phyloP scores from a whole-genome alignment of 345 rosid species.

The Salix caprea region DNA sequence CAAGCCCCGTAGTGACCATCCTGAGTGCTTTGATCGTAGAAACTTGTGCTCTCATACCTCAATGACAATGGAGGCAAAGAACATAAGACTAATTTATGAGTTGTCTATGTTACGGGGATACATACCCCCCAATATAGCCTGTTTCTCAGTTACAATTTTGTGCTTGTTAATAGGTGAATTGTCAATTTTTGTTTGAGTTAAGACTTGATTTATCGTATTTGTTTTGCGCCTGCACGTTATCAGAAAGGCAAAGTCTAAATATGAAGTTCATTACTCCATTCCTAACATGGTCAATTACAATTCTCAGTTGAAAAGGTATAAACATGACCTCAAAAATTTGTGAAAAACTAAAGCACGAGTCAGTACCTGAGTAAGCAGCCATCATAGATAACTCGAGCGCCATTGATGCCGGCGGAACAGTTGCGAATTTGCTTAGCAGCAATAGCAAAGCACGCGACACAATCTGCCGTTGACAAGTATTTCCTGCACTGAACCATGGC shows the following conservation, averaged over 20 bases:
- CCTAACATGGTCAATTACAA: too few species aligned
- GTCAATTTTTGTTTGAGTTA: too few species aligned
- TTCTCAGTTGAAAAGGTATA: too few species aligned
- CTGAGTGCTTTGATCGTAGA: slow-evolving; percentile 29
- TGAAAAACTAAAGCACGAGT: not conserved
- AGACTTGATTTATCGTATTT: too few species aligned
- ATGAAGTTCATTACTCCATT: too few species aligned
- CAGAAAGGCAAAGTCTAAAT: too few species aligned
- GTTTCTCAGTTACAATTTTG: too few species aligned
- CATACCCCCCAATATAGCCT: too few species aligned
- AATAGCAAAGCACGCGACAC: slow-evolving; percentile 28
- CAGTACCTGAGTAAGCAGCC: slow-evolving; percentile 40
- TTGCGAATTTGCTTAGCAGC: slow-evolving; percentile 24
- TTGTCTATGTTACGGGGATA: too few species aligned
- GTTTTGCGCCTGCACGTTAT: too few species aligned
- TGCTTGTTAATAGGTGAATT: too few species aligned
- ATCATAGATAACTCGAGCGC: slow-evolving; percentile 38
- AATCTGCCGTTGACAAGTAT: slow-evolving; percentile 30
- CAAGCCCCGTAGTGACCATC: slow-evolving; percentile 26
- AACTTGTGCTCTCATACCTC: slow-evolving; percentile 42
- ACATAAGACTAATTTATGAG: not conserved
- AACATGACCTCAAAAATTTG: not conserved
- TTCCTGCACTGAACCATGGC: slow-evolving; percentile 38
- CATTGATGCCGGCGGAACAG: slow-evolving; percentile 28
- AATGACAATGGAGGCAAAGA: not conserved